Evolutionary conservation across 202 grass and related monocot species (phyloP).

Genomic region (Eragrostis tef): DNA sequence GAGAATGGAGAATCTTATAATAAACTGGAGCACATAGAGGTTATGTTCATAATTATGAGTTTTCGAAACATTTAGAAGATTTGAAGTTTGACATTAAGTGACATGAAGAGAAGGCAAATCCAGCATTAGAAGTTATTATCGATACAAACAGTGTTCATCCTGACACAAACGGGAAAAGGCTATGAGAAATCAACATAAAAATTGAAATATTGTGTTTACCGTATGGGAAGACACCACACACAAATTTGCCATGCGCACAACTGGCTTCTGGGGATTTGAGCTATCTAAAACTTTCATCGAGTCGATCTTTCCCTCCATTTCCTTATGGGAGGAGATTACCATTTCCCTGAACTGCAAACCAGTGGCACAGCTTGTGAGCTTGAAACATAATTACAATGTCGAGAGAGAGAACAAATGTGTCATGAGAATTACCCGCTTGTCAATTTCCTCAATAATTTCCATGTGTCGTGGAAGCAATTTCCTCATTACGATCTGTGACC

Average conservation of each 20-base stretch:
- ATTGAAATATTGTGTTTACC: constrained; percentile 54
- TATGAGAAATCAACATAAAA: constrained; percentile 38
- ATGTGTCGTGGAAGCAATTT: constrained; percentile 96
- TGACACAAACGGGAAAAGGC: constrained; percentile 7
- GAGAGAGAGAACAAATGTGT: constrained; percentile 21
- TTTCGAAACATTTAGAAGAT: background rate
- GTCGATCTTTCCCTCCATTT: constrained; percentile 77
- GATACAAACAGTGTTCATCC: background rate
- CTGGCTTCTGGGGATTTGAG: constrained; percentile 87
- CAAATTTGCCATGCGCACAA: constrained; percentile 97
- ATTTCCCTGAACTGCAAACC: constrained; percentile 78
- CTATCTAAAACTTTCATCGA: constrained; percentile 80
- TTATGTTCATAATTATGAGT: constrained; percentile 13
- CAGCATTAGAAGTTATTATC: constrained; percentile 6
- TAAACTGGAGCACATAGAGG: background rate
- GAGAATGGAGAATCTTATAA: constrained; percentile 12
- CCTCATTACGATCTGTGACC: constrained; percentile 92
- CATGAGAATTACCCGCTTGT: constrained; percentile 71
- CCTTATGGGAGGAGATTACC: constrained; percentile 64
- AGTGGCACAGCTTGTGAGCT: constrained; percentile 51
- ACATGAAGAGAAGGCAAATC: constrained; percentile 12
- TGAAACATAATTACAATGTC: constrained; percentile 27
- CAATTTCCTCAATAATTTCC: constrained; percentile 96
- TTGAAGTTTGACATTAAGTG: background rate
- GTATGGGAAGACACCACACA: constrained; percentile 86